Evolutionary conservation across 169 alveolate genomes (phyloP).

Genomic region (Eimeria sp.): DNA sequence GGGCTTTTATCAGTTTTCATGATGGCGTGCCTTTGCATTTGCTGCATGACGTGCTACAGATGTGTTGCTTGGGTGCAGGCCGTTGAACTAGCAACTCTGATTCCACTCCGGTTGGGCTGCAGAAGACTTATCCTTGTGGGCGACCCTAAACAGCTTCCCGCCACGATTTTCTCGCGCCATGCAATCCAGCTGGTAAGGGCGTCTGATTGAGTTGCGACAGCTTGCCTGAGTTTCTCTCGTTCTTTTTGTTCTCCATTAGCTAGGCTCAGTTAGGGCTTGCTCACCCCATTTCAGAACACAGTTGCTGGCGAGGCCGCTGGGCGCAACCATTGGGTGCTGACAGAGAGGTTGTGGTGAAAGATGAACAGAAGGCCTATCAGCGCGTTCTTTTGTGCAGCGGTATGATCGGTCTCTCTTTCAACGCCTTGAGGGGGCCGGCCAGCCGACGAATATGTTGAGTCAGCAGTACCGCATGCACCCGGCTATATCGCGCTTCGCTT

Average conservation of each 20-base stretch:
- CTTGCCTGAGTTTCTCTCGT: not conserved
- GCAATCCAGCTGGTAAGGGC: constrained; percentile 82
- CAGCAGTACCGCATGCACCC: constrained; percentile 99
- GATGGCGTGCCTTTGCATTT: not conserved
- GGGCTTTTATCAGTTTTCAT: not conserved
- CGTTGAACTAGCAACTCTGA: constrained; percentile 91
- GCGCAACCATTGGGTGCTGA: not conserved
- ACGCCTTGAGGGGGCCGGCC: constrained; percentile 93
- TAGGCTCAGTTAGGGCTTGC: not conserved
- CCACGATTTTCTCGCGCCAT: constrained; percentile 96
- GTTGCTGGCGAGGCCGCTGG: not conserved
- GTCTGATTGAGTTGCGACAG: not conserved
- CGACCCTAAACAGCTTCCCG: constrained; percentile 99
- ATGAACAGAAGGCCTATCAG: not conserved
- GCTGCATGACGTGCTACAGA: not conserved
- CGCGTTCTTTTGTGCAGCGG: constrained; percentile 69
- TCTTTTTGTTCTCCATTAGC: not conserved
- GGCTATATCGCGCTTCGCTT: constrained; percentile 96
- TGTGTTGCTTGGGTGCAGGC: constrained; percentile 81
- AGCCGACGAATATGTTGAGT: constrained; percentile 92
- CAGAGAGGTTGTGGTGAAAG: not conserved
- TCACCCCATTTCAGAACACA: not conserved
- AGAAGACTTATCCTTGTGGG: constrained; percentile 98
- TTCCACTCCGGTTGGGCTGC: constrained; percentile 90
- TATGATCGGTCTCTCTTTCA: constrained; percentile 96